Base-by-base conservation (phyloP, 495 filamentous ascomycete species). In the Hypomontagnella monticulosa region DNA sequence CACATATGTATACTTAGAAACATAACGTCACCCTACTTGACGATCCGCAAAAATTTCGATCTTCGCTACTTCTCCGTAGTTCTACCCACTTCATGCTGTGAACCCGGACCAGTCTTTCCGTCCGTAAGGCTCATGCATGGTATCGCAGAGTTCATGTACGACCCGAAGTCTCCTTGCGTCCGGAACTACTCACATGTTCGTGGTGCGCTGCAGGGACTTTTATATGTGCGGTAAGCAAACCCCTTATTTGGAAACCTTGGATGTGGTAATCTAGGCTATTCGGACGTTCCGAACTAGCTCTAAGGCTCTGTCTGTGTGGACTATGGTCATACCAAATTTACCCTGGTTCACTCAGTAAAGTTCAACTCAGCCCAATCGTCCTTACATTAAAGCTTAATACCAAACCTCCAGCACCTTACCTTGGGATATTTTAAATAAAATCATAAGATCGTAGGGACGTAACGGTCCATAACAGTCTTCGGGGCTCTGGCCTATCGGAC, bases 11-110 rank as follows among this genome's bases (percentile, higher is more conserved):
- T 51, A 51, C 30, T 44, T 37, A 36, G 41, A 49, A 41, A 30
- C 37, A 38, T 40, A 33, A 37, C 61, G 61, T 57, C 46, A 64
- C 38, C 52, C 54, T 66, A 23, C 48, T 49, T 60, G 49, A 60
- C 63, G 63, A 66, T 66, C 11, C 34, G 30, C 18, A 64, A 64
- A 64, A 52, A n/a, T n/a, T 47, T 47, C 34, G 23, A 44, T 43
- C 50, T 63, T 44, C 33, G 5, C 30, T 33, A 27, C 47, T 15
- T n/a, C 43, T 15, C 46, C 30, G 12, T 14, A 51, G 30, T 36
- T 20, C 6, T 27, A 54, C 10, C 49, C 49, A 61, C 58, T 54
- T 54, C 47, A 46, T 40, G 53, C 34, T 44, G 18, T 41, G 10
- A 61, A 61, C 48, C 47, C 38, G 47, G 44, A n/a, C 57, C 57